Conservation (phyloP, 2,329 filamentous ascomycete genomes). For the Neoscytalidium dimidiatum region DNA sequence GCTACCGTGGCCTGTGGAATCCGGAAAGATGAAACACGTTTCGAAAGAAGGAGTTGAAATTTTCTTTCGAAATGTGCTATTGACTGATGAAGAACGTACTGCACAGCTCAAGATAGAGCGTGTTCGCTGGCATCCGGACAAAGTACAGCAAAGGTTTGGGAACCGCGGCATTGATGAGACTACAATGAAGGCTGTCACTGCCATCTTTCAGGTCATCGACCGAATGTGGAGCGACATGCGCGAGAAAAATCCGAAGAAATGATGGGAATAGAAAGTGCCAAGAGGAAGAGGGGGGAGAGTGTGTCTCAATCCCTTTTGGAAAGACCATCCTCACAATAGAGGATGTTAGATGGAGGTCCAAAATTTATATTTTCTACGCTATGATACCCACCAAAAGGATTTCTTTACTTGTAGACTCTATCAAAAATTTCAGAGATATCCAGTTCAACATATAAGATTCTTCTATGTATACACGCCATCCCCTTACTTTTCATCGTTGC, state of each 20-base stretch:
- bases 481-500: too few relatives aligned
- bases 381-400: too few relatives aligned
- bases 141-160: slow-evolving; percentile 88
- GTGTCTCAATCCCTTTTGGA: too few relatives aligned
- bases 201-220: slow-evolving; percentile 90
- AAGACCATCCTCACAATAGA: too few relatives aligned
- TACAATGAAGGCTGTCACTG: slow-evolving; percentile 78
- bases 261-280: too few relatives aligned
- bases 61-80: slow-evolving; percentile 66
- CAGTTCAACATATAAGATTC: too few relatives aligned
- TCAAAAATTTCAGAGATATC: too few relatives aligned
- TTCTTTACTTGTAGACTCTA: too few relatives aligned
- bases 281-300: too few relatives aligned
- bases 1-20: slow-evolving; percentile 74
- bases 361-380: too few relatives aligned
- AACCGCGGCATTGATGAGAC: slow-evolving; percentile 64
- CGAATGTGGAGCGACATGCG: slow-evolving; percentile 70
- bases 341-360: too few relatives aligned
- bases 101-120: slow-evolving; percentile 76
- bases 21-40: slow-evolving; percentile 60
- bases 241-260: slow-evolving; percentile 24
- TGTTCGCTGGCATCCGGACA: slow-evolving; percentile 96
- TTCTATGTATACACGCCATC: too few relatives aligned
- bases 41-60: slow-evolving; percentile 62
- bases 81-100: slow-evolving; percentile 40